Conservation (phyloP, 192 early-diverging fungal genomes). For the Entomortierella chlamydospora region DNA sequence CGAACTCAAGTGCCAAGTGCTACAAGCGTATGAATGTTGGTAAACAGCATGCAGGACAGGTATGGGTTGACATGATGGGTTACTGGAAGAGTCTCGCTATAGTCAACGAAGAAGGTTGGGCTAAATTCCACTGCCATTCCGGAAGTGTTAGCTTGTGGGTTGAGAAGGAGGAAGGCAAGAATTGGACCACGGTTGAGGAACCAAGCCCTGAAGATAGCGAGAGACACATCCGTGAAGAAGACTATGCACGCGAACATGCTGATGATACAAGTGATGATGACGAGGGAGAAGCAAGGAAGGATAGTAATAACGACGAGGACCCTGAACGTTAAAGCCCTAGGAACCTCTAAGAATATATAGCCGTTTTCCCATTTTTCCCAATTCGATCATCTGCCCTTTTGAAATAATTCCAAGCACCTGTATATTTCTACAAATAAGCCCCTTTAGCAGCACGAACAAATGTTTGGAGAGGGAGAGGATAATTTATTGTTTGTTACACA, state of each 20-base stretch:
- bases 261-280: conserved; percentile 11
- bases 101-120: conserved; percentile 34
- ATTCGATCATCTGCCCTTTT: no score
- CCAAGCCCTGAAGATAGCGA: conserved; percentile 10
- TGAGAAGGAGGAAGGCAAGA: conserved; percentile 17
- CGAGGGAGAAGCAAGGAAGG: conserved; percentile 11
- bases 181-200: conserved; percentile 24
- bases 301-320: conserved; percentile 3
- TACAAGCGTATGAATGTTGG: conserved; percentile 31
- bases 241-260: conserved; percentile 21
- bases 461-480: background rate
- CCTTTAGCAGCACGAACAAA: background rate
- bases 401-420: no score
- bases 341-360: background rate
- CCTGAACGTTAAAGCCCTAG: conserved; percentile 8
- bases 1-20: conserved; percentile 25
- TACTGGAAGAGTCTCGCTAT: conserved; percentile 31
- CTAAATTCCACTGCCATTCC: conserved; percentile 26
- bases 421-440: background rate
- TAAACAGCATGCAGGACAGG: conserved; percentile 6
- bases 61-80: conserved; percentile 42
- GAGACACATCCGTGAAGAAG: conserved; percentile 11
- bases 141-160: conserved; percentile 28
- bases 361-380: background rate
- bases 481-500: background rate